Evolutionary conservation across 2,329 filamentous ascomycete species (phyloP).

Genomic region (Didymella pinodella): DNA sequence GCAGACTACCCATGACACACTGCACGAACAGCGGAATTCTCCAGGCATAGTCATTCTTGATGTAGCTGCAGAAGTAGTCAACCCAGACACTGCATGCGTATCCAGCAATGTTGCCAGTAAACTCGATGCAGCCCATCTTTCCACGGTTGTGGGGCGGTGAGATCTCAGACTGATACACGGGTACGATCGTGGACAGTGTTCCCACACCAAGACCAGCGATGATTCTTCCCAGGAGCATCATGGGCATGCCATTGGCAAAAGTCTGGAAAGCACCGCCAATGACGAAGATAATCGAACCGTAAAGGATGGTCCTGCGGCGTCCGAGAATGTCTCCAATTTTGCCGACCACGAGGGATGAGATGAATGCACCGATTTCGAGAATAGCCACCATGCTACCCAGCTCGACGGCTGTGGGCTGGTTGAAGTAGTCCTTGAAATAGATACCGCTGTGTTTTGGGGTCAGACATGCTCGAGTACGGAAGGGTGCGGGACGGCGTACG

Average conservation of each 20-base stretch:
- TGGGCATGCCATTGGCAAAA: conserved; percentile 79
- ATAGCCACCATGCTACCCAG: conserved; percentile 98
- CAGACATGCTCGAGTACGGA: conserved; percentile 36
- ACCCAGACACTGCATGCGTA: conserved; percentile 98
- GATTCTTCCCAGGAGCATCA: conserved; percentile 73
- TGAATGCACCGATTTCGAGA: conserved; percentile 89
- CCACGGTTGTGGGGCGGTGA: conserved; percentile 96
- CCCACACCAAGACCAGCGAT: conserved; percentile 61
- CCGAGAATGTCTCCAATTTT: conserved; percentile 91
- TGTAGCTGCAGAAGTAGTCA: conserved; percentile 95
- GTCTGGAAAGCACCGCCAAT: conserved; percentile 86
- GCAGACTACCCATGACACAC: conserved; percentile 88
- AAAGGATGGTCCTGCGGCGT: conserved; percentile 86
- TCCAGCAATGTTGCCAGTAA: conserved; percentile 94
- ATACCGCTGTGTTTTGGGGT: conserved; percentile 68
- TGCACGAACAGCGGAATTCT: conserved; percentile 89
- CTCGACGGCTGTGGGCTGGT: conserved; percentile 84
- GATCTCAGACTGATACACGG: conserved; percentile 63
- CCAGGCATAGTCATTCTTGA: conserved; percentile 86
- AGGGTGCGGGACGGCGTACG: conserved; percentile 59
- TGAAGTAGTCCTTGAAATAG: conserved; percentile 91
- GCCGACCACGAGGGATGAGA: conserved; percentile 86
- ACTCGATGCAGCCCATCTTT: conserved; percentile 96
- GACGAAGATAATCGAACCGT: conserved; percentile 88
- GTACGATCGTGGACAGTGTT: conserved; percentile 60